A percentile compares a stretch with the other conserved stretches of the same genome.
Evolutionary conservation across 257 asterid species (phyloP).

Genomic region (Striga asiatica): DNA sequence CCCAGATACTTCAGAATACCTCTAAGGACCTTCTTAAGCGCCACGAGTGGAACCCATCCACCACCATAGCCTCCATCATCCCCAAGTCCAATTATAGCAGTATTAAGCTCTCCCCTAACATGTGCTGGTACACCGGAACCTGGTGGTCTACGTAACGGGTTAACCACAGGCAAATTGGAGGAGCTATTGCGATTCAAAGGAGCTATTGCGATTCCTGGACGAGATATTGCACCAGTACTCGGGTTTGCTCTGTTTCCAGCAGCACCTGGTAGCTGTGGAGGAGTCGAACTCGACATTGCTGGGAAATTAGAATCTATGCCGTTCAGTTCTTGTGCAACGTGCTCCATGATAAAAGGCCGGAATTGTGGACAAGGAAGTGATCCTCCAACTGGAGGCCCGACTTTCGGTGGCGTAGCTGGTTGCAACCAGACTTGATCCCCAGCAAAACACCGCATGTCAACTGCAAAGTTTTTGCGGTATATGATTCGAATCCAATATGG

Average conservation of each 20-base stretch:
- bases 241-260: conserved; percentile 58
- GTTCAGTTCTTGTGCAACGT: conserved; percentile 95
- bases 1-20: conserved; percentile 98
- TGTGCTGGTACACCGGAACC: conserved; percentile 93
- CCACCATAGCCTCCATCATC: conserved; percentile 99
- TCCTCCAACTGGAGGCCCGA: conserved; percentile 87
- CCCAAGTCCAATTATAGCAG: conserved; percentile 98
- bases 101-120: conserved; percentile 90
- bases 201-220: no score
- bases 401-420: conserved; percentile 99
- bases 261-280: conserved; percentile 44
- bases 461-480: conserved; percentile 91
- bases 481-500: conserved; percentile 98
- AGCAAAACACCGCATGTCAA: conserved; percentile 98
- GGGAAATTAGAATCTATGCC: conserved; percentile 83
- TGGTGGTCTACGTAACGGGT: conserved; percentile 62
- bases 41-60: conserved; percentile 99
- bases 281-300: conserved; percentile 52
- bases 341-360: conserved; percentile 99
- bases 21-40: conserved; percentile 92
- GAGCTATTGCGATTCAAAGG: no score
- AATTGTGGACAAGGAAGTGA: conserved; percentile 98
- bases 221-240: conserved; percentile 42
- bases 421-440: conserved; percentile 99
- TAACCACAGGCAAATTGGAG: conserved; percentile 39